These are phyloP conservation scores for Ogataea dorogensis DNA, from an alignment of 805 yeast genomes.

Conservation along the genomic window DNA sequence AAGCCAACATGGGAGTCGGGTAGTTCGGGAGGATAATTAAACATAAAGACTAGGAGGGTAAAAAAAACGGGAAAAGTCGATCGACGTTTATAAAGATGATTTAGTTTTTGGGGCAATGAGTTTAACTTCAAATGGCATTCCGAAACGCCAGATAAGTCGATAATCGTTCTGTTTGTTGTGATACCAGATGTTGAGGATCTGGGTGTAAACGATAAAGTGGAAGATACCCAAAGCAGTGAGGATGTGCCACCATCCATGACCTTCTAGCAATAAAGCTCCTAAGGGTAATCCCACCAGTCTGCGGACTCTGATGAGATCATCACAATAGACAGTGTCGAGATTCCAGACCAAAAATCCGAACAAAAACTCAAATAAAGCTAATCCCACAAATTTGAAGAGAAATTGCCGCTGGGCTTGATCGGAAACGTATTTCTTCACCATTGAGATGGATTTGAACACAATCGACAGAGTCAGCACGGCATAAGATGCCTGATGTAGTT, in stretches of 20 bases:
- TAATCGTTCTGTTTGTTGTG: constrained; percentile 52
- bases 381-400: constrained; percentile 52
- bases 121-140: constrained; percentile 53
- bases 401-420: constrained; percentile 46
- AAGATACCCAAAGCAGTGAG: constrained; percentile 81
- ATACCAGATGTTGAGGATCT: constrained; percentile 66
- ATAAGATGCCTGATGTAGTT: constrained; percentile 81
- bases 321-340: constrained; percentile 75
- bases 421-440: constrained; percentile 53
- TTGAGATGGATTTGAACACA: constrained; percentile 51
- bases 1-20: constrained; percentile 21
- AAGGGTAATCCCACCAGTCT: constrained; percentile 73
- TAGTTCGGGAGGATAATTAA: constrained; percentile 17
- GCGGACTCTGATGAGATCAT: constrained; percentile 54
- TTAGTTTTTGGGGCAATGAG: constrained; percentile 1
- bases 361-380: constrained; percentile 62
- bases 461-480: constrained; percentile 69
- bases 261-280: constrained; percentile 71
- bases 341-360: constrained; percentile 83
- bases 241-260: constrained; percentile 96
- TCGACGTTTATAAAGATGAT: no score
- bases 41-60: neutral
- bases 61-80: no score
- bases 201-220: constrained; percentile 71
- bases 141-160: constrained; percentile 52